Percentiles rank a stretch among this genome's conserved stretches.
Conservation (phyloP, 345 rosid genomes). For the Syzygium grande region DNA sequence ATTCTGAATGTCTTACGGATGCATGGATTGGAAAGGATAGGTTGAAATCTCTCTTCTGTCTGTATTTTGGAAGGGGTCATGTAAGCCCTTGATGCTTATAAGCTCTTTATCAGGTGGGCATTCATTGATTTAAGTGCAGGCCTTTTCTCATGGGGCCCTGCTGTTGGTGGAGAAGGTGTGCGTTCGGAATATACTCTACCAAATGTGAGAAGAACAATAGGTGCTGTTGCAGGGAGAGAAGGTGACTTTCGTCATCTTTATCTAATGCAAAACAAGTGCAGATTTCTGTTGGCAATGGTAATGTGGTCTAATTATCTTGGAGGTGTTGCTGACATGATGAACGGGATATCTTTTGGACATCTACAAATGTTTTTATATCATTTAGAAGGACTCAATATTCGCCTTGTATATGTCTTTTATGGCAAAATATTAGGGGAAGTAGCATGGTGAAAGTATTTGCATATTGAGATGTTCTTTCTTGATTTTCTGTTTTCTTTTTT, state of each 20-base stretch:
- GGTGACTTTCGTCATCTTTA: not conserved
- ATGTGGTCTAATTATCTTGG: not conserved
- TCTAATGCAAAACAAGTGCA: not conserved
- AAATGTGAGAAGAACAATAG: slow-evolving; percentile 88
- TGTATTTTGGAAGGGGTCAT: not conserved
- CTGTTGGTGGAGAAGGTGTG: slow-evolving; percentile 99
- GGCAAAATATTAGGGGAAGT: not conserved
- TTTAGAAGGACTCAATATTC: not conserved
- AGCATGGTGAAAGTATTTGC: not conserved
- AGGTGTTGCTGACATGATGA: not conserved
- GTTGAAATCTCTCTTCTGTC: slow-evolving; percentile 34
- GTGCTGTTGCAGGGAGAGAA: slow-evolving; percentile 84
- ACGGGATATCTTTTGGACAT: not conserved
- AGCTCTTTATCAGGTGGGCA: slow-evolving; percentile 67
- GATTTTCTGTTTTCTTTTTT: not conserved
- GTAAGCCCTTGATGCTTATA: not conserved
- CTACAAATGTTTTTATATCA: not conserved
- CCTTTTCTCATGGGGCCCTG: slow-evolving; percentile 98
- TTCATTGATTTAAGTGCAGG: slow-evolving; percentile 92
- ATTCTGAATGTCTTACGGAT: slow-evolving; percentile 87
- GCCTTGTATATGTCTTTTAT: not conserved
- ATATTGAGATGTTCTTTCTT: too few species aligned
- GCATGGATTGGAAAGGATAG: slow-evolving; percentile 94
- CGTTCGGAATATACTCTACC: slow-evolving; percentile 85
- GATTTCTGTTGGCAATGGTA: not conserved